Percentiles rank a stretch among this genome's conserved stretches.
Evolutionary conservation across 306 rosid genomes (phyloP).

Genomic region (Carpinus viminea): DNA sequence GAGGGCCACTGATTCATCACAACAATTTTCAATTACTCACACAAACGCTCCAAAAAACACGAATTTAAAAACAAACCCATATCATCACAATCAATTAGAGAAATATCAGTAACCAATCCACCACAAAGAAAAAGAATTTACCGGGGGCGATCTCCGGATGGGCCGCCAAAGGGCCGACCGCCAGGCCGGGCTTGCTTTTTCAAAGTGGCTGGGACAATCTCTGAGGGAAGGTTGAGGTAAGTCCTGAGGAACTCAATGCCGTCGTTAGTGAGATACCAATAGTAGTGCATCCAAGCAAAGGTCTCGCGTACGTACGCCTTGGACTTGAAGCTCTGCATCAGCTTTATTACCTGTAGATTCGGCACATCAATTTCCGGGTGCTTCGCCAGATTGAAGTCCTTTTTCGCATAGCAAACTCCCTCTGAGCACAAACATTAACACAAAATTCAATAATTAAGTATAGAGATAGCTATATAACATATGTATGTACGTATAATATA

Average conservation of each 20-base stretch:
- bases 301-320: slow-evolving; percentile 60
- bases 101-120: background rate
- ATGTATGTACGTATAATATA: background rate
- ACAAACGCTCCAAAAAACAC: background rate
- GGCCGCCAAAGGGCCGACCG: slow-evolving; percentile 43
- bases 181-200: slow-evolving; percentile 47
- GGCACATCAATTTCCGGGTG: slow-evolving; percentile 58
- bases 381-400: slow-evolving; percentile 51
- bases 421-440: slow-evolving; percentile 13
- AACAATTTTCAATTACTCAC: background rate
- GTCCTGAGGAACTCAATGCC: slow-evolving; percentile 59
- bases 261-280: slow-evolving; percentile 62
- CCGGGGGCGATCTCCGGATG: slow-evolving; percentile 52
- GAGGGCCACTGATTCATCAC: slow-evolving; percentile 38
- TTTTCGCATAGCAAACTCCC: slow-evolving; percentile 62
- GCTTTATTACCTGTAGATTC: slow-evolving; percentile 56
- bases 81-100: background rate
- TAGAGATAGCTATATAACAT: background rate
- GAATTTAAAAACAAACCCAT: background rate
- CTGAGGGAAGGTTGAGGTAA: slow-evolving; percentile 55
- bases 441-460: background rate
- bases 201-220: slow-evolving; percentile 56
- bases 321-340: slow-evolving; percentile 61
- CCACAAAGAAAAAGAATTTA: background rate
- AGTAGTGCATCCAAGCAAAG: slow-evolving; percentile 64